Conservation (phyloP, 208 protist genomes). For the Trypanosoma congolense region DNA sequence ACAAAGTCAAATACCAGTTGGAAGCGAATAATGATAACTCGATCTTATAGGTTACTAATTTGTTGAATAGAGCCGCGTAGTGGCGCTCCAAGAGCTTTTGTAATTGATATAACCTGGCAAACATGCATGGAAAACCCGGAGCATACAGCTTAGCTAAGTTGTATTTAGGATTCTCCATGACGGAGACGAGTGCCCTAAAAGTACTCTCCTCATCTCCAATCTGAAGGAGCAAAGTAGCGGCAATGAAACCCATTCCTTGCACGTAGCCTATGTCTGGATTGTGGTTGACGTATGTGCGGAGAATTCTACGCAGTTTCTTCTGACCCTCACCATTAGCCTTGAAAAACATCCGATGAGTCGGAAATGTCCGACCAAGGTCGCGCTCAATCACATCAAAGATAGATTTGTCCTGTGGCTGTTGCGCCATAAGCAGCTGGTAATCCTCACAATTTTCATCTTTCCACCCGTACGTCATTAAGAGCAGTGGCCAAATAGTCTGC, state of each 20-base stretch:
- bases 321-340: conserved; percentile 33
- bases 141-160: conserved; percentile 55
- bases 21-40: conserved; percentile 60
- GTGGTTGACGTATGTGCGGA: conserved; percentile 75
- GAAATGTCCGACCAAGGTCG: conserved; percentile 85
- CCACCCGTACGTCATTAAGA: conserved; percentile 40
- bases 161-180: conserved; percentile 78
- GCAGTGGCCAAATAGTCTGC: conserved; percentile 49
- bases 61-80: conserved; percentile 36
- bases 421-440: conserved; percentile 31
- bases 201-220: conserved; percentile 76
- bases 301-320: conserved; percentile 57
- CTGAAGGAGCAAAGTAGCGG: conserved; percentile 71
- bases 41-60: conserved; percentile 24
- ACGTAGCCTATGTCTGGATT: conserved; percentile 79
- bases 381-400: conserved; percentile 67
- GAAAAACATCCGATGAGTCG: conserved; percentile 71
- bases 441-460: conserved; percentile 13
- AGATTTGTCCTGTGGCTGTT: conserved; percentile 21
- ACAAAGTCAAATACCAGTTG: conserved; percentile 87
- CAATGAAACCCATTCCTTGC: conserved; percentile 91
- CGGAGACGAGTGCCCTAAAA: conserved; percentile 79
- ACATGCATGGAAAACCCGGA: conserved; percentile 71
- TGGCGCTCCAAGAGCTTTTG: conserved; percentile 48
- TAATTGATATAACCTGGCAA: conserved; percentile 64